Percentiles rank a stretch among this genome's conserved stretches.
These are phyloP conservation scores for Alnus rubra DNA, from an alignment of 306 rosid species.

Conservation along the genomic window DNA sequence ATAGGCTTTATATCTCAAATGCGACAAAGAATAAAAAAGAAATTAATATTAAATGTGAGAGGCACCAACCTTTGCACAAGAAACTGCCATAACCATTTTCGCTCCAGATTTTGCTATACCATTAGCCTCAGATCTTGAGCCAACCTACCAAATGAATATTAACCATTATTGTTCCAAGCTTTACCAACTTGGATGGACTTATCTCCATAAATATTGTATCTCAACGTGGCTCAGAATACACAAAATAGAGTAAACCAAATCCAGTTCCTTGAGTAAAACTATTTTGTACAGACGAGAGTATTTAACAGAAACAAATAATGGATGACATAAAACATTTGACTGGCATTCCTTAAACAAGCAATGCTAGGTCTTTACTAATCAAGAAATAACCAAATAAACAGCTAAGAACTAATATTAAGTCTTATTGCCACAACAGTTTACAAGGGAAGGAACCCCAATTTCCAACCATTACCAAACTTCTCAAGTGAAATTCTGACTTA, in stretches of 20 bases:
- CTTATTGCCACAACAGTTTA: not conserved
- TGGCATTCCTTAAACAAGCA: not conserved
- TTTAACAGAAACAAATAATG: slow-evolving; percentile 23
- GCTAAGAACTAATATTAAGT: not conserved
- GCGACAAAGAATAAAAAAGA: not conserved
- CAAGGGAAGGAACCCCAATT: not conserved
- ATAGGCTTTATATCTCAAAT: not conserved
- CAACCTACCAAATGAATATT: slow-evolving; percentile 60
- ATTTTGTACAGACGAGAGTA: slow-evolving; percentile 5
- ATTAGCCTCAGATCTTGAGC: slow-evolving; percentile 91
- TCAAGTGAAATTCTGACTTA: not conserved
- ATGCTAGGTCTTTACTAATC: not conserved
- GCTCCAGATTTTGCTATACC: slow-evolving; percentile 98
- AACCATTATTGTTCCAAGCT: slow-evolving; percentile 23
- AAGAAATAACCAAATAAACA: too few species aligned
- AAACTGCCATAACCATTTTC: slow-evolving; percentile 99
- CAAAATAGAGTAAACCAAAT: slow-evolving; percentile 12
- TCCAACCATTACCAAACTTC: not conserved
- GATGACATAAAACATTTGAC: not conserved
- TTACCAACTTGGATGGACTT: slow-evolving; percentile 11
- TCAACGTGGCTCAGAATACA: slow-evolving; percentile 14
- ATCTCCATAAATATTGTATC: slow-evolving; percentile 1
- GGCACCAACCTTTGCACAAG: slow-evolving; percentile 87
- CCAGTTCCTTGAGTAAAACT: slow-evolving; percentile 15
- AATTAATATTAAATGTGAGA: not conserved